Evolutionary conservation across 768 basidiomycete species (phyloP), one percentile per base, ranked within the genome.

Genomic region (Termitomyces sp.): DNA sequence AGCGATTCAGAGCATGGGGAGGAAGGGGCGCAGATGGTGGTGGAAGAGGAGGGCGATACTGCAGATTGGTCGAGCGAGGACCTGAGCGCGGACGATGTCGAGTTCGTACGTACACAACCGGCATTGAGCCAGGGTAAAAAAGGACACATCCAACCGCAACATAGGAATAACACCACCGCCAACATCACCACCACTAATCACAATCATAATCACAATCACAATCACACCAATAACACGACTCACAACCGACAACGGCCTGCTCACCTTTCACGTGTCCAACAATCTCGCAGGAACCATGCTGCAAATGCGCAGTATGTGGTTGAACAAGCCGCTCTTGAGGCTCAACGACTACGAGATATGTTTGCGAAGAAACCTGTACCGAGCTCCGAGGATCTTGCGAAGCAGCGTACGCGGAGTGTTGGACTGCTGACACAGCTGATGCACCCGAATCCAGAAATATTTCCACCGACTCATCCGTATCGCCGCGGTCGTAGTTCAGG

Each of bases 301-400:
- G 58, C 58, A 4, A 59, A 52, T 30, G 60, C 62, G 52, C 64
- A 74, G 54, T 69, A 71, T 60, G 54, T 61, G 46, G 60, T 73
- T 34, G 59, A 71, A 57, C 65, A 82, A 50, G 88, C 87, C 5
- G 85, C 82, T 0, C 62, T 80, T 55, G 85, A 88, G 64, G 82
- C 75, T 1, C 79, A 81, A 62, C 78, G 82, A 17, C 80, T 86
- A 60, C 78, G 80, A 28, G 87, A 92, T 14, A 74, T 92, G 74
- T 87, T 88, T 63, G 77, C 79, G 58, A 90, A 91, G 69, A 75
- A 84, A 14, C 88, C 87, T 1, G 77, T 80, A 50, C 86, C 83
- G 32, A 88, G 87, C 64, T 44, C 60, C 10, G 82, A 82, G 78
- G 66, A 83, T 67, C 63, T 82, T 69, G 63, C 62, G n/a, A 58